These are phyloP conservation scores for Tripterygium wilfordii DNA, from an alignment of 177 flowering plant species.

Conservation along the genomic window DNA sequence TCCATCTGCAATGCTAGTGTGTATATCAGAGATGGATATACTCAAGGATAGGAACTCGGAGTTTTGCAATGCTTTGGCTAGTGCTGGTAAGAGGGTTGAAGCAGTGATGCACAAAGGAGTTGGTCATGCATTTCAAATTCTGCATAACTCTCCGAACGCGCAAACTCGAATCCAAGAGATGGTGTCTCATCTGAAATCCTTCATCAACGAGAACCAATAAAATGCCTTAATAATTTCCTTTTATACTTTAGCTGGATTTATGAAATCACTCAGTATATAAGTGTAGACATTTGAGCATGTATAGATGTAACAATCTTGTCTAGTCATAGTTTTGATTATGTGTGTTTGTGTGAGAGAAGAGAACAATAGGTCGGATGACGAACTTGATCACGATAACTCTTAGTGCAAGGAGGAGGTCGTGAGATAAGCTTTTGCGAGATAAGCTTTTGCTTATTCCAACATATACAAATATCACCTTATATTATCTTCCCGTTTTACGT, in stretches of 20 bases:
- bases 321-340: too few species aligned
- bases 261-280: too few species aligned
- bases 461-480: too few species aligned
- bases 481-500: too few species aligned
- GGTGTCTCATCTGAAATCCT: slow-evolving; percentile 31
- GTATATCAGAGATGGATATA: slow-evolving; percentile 45
- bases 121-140: slow-evolving; percentile 55
- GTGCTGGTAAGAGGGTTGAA: slow-evolving; percentile 29
- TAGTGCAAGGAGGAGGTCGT: too few species aligned
- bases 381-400: too few species aligned
- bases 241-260: not conserved
- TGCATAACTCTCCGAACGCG: slow-evolving; percentile 28
- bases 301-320: too few species aligned
- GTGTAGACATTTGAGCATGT: too few species aligned
- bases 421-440: too few species aligned
- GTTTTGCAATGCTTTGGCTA: slow-evolving; percentile 24
- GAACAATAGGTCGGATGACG: too few species aligned
- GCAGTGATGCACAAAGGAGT: slow-evolving; percentile 31
- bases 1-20: slow-evolving; percentile 28
- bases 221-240: not conserved
- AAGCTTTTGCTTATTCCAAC: too few species aligned
- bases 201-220: slow-evolving; percentile 23
- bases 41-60: slow-evolving; percentile 36
- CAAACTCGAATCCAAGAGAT: slow-evolving; percentile 28
- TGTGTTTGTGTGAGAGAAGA: too few species aligned